Conservation (phyloP, 2,329 filamentous ascomycete genomes). For the Gaeumannomyces tritici region DNA sequence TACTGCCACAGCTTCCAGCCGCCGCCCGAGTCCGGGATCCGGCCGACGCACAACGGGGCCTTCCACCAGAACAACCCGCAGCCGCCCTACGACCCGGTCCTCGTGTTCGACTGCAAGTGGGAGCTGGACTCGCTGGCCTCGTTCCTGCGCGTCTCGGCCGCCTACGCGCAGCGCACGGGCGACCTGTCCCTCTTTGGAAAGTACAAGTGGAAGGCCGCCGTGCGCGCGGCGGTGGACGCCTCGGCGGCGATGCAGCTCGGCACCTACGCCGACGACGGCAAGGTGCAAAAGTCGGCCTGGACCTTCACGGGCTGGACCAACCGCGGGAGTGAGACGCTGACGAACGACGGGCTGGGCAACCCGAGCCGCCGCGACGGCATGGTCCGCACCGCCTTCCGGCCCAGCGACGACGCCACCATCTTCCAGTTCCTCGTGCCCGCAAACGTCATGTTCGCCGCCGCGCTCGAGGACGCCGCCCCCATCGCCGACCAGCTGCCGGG, state of each 20-base stretch:
- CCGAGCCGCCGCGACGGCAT: conserved; percentile 69
- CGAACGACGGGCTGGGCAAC: conserved; percentile 65
- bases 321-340: conserved; percentile 64
- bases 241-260: conserved; percentile 57
- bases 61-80: conserved; percentile 46
- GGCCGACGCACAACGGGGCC: conserved; percentile 46
- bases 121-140: conserved; percentile 82
- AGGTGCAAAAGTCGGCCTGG: conserved; percentile 48
- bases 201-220: conserved; percentile 57
- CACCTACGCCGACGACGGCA: conserved; percentile 53
- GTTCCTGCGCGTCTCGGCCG: conserved; percentile 71
- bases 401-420: conserved; percentile 70
- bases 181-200: conserved; percentile 48
- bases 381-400: conserved; percentile 69
- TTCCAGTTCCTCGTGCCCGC: conserved; percentile 70
- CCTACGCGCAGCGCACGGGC: conserved; percentile 59
- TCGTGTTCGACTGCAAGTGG: conserved; percentile 85
- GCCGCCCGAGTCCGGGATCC: conserved; percentile 62
- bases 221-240: conserved; percentile 55
- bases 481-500: conserved; percentile 35
- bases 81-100: conserved; percentile 56
- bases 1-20: conserved; percentile 92
- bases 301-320: conserved; percentile 66
- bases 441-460: conserved; percentile 60
- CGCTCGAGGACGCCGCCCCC: conserved; percentile 38